A percentile compares a stretch with the other conserved stretches of the same genome.
These are phyloP conservation scores for Pilobolus umbonatus DNA, from an alignment of 192 early-diverging fungal genomes.

Conservation along the genomic window DNA sequence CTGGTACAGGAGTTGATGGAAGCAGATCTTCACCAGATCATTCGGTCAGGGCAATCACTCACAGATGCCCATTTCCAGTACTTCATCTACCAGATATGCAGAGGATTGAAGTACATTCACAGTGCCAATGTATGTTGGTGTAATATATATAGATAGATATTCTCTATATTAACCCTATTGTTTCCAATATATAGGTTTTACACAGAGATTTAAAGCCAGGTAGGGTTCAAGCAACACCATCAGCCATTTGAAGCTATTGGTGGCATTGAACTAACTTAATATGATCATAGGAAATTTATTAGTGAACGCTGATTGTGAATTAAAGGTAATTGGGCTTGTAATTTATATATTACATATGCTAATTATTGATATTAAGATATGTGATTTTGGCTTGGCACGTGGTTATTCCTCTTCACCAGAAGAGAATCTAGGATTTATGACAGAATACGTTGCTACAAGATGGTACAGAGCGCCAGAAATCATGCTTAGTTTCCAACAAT, in stretches of 20 bases:
- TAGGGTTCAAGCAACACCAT: no score
- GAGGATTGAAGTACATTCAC: conserved; percentile 72
- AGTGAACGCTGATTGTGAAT: conserved; percentile 27
- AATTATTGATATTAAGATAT: conserved; percentile 59
- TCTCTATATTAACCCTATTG: background rate
- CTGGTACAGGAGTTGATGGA: conserved; percentile 65
- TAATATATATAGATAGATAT: background rate
- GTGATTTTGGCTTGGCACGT: conserved; percentile 92
- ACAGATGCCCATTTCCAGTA: conserved; percentile 47
- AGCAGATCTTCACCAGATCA: conserved; percentile 68
- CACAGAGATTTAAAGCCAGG: conserved; percentile 90
- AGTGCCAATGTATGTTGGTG: conserved; percentile 43
- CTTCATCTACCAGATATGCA: conserved; percentile 63
- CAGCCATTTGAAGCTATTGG: no score
- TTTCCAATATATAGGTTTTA: conserved; percentile 46
- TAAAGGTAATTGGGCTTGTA: background rate
- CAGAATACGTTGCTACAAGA: conserved; percentile 91
- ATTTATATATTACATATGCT: background rate
- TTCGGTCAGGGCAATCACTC: conserved; percentile 46
- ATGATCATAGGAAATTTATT: conserved; percentile 21
- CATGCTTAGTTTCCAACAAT: conserved; percentile 83
- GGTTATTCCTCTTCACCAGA: conserved; percentile 66
- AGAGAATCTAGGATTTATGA: conserved; percentile 78
- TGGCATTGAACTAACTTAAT: background rate
- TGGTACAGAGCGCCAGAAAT: conserved; percentile 96